phyloP scores from a whole-genome alignment of 306 rosid species.

The Cyclanthera cordifolia region DNA sequence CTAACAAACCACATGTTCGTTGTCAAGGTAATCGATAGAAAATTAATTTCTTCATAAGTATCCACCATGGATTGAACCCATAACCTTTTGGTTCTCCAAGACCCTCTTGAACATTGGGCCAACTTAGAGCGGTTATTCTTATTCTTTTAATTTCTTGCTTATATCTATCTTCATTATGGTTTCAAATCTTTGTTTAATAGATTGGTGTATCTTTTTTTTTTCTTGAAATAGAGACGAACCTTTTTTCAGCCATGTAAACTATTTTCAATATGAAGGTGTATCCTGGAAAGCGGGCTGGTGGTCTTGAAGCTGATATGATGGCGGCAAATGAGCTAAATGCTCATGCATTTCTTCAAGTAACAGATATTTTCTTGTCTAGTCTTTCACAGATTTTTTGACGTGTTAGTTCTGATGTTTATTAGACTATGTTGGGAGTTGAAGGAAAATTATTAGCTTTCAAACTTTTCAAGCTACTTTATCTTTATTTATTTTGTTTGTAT shows the following conservation, averaged over 20 bases:
- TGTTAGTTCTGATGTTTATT: constrained; percentile 1
- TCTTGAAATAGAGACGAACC: neutral
- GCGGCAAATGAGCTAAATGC: constrained; percentile 92
- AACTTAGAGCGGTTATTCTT: neutral
- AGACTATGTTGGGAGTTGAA: constrained; percentile 4
- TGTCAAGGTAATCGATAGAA: too few relatives aligned
- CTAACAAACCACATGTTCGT: too few relatives aligned
- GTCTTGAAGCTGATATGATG: constrained; percentile 84
- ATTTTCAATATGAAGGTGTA: constrained; percentile 49
- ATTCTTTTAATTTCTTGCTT: neutral
- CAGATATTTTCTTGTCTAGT: constrained; percentile 7
- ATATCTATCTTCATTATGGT: neutral
- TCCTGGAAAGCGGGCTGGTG: constrained; percentile 78
- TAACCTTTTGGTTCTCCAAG: too few relatives aligned
- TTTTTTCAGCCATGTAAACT: neutral
- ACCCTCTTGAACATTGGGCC: too few relatives aligned
- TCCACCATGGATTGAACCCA: too few relatives aligned
- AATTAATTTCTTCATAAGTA: too few relatives aligned
- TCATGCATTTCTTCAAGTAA: constrained; percentile 73
- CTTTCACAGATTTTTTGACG: neutral
- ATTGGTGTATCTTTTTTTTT: neutral
- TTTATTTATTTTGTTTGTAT: neutral
- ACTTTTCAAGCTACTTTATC: neutral
- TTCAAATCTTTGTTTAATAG: neutral
- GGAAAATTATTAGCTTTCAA: neutral